A percentile compares a stretch with the other conserved stretches of the same genome.
Conservation (phyloP, 2,329 filamentous ascomycete species). For the Scedosporium minutisporum region DNA sequence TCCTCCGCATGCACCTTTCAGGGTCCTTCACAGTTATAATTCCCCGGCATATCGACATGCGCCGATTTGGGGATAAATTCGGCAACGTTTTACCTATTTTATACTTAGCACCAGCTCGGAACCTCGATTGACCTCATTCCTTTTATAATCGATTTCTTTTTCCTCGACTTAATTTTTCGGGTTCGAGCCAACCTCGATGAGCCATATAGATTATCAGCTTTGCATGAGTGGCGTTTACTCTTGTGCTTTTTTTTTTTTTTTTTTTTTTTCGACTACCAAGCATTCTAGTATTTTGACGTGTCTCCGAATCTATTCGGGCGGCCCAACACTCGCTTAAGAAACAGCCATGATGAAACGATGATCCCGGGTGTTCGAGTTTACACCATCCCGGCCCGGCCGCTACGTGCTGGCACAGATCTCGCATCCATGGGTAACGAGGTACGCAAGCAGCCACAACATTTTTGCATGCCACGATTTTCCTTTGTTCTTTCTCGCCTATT, state of each 20-base stretch:
- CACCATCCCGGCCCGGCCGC: too few species aligned
- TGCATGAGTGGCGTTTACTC: background rate
- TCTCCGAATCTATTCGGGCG: background rate
- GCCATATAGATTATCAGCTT: background rate
- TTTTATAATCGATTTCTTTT: background rate
- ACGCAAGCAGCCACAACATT: too few species aligned
- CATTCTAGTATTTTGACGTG: background rate
- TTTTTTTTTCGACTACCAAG: background rate
- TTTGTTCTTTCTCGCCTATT: too few species aligned
- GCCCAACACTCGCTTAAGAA: background rate
- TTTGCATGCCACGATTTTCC: too few species aligned
- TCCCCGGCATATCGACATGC: slow-evolving; percentile 45
- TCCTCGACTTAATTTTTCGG: slow-evolving; percentile 2
- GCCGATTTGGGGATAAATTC: slow-evolving; percentile 43
- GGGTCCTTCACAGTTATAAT: slow-evolving; percentile 49
- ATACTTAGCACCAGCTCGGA: background rate
- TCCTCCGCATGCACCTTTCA: slow-evolving; percentile 28
- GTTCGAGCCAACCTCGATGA: background rate
- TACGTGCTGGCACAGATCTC: too few species aligned
- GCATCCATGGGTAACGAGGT: too few species aligned
- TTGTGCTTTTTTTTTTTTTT: background rate
- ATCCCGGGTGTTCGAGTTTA: too few species aligned
- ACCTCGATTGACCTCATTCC: background rate
- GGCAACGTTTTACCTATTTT: slow-evolving; percentile 3
- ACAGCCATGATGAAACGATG: background rate